These are phyloP conservation scores for Trichophyton verrucosum DNA, from an alignment of 2,329 filamentous ascomycete genomes.

Conservation along the genomic window DNA sequence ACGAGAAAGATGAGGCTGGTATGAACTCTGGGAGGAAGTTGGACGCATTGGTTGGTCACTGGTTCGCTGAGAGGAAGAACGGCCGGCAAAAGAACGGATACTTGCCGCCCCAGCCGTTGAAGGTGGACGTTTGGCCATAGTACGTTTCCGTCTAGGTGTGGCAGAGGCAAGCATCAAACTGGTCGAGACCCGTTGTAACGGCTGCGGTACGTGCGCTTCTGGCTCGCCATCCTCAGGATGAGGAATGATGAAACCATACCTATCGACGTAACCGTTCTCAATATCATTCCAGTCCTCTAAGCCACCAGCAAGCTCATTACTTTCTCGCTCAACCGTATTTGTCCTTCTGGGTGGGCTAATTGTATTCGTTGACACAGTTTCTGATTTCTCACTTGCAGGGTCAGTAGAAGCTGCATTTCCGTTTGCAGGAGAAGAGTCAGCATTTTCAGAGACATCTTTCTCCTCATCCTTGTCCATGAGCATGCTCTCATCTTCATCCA, in stretches of 20 bases:
- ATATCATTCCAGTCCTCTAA: slow-evolving; percentile 55
- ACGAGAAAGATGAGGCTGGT: slow-evolving; percentile 29
- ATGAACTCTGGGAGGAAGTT: slow-evolving; percentile 36
- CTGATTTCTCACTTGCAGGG: slow-evolving; percentile 18
- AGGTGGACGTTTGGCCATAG: slow-evolving; percentile 35
- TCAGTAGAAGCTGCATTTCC: slow-evolving; percentile 17
- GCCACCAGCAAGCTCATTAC: slow-evolving; percentile 48
- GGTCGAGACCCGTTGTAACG: slow-evolving; percentile 48
- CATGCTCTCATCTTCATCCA: slow-evolving; percentile 28
- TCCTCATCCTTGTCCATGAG: slow-evolving; percentile 10
- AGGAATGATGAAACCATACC: slow-evolving; percentile 52
- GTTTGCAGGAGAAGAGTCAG: not conserved
- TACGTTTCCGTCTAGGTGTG: slow-evolving; percentile 42
- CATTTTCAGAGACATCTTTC: not conserved
- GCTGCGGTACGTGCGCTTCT: slow-evolving; percentile 25
- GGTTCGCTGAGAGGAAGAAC: slow-evolving; percentile 28
- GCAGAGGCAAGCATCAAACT: slow-evolving; percentile 45
- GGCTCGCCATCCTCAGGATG: slow-evolving; percentile 18
- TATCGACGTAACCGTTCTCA: slow-evolving; percentile 46
- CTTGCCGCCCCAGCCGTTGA: slow-evolving; percentile 37
- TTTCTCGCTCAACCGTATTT: slow-evolving; percentile 33
- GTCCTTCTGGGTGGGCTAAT: not conserved
- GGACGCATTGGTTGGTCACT: slow-evolving; percentile 36
- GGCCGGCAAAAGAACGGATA: slow-evolving; percentile 32
- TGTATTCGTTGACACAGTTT: slow-evolving; percentile 19